Base-by-base conservation (phyloP, 352 stramenopile genomes). In the Saprolegnia parasitica region DNA sequence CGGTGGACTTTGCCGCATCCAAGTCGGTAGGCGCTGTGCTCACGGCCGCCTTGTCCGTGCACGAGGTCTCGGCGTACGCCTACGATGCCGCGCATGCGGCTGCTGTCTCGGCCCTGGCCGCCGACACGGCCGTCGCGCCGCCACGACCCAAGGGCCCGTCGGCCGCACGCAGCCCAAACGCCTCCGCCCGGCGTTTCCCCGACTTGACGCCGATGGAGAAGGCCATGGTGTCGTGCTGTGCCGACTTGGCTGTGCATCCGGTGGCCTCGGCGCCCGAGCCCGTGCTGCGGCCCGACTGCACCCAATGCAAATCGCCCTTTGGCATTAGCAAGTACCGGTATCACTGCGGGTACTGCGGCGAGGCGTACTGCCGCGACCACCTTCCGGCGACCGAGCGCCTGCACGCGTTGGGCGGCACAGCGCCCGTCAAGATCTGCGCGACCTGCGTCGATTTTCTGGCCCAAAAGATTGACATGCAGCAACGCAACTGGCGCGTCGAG, bases 321-420 rank as follows among this genome's bases (percentile, higher is more conserved):
- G 84, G 85, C 11, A 77, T 95, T 68, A 90, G 81, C 5, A 91
- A 91, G 72, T 95, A 93, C 35, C 78, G 84, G 0, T 95, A 93
- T 58, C 77, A 89, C 57, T 95, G 85, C 63, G 86, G 87, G 0
- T 93, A 93, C 73, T 93, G 87, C 68, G 81, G 73, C 18, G 83
- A 91, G 56, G 88, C 84, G 10, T 93, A 87, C 26, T 95, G 87
- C 37, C 81, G 84, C 20, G 83, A 91, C 56, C 73, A 93, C 64
- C 68, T 95, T 16, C 79, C 81, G 5, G 73, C 86, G 20, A 73
- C 78, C 0, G 80, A 84, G 3, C 80, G 80, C 21, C 71, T 95
- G 21, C 81, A 84, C 10, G 84, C 84, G 11, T 93, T 88, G 65
- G 84, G 85, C 1, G 81, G 90, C 55, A 82, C 74, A 8, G 66